Conservation (phyloP, 2,329 filamentous ascomycete species). For the Myriosclerotinia duriaeana region DNA sequence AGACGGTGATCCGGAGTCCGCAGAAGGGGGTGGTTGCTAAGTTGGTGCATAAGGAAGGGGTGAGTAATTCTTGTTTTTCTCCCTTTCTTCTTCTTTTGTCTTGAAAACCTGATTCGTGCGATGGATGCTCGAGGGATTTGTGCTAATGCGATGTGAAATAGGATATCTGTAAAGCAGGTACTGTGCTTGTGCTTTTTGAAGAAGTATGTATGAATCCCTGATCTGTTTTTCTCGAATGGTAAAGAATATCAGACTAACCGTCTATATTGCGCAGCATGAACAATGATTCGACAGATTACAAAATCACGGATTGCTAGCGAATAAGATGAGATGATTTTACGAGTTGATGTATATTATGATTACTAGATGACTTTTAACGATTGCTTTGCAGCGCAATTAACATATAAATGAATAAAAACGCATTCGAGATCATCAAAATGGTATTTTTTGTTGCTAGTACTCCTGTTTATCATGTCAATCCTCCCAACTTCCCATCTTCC, state of each 20-base stretch:
- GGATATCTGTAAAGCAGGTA: conserved; percentile 78
- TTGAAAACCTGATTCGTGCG: not conserved
- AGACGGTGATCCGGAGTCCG: conserved; percentile 77
- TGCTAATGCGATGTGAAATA: conserved; percentile 38
- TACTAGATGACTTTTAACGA: not conserved
- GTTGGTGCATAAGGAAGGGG: conserved; percentile 71
- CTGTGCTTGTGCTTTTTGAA: conserved; percentile 71
- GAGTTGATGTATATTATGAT: conserved; percentile 15
- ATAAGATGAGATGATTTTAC: not conserved
- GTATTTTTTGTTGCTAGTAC: too few species aligned
- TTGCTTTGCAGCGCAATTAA: not conserved
- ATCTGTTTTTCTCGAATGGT: not conserved
- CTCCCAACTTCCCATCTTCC: too few species aligned
- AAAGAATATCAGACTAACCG: not conserved
- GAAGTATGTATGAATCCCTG: conserved; percentile 39
- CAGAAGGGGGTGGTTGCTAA: conserved; percentile 70
- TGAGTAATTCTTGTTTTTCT: conserved; percentile 46
- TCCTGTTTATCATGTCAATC: not conserved
- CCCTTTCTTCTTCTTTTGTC: not conserved
- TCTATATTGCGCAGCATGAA: not conserved
- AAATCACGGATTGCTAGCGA: not conserved
- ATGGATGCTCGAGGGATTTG: not conserved
- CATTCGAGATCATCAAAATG: not conserved
- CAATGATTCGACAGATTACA: not conserved
- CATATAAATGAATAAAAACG: not conserved